Base-by-base conservation (phyloP, 1,139 yeast genomes). In the Hansenula lynferdii region DNA sequence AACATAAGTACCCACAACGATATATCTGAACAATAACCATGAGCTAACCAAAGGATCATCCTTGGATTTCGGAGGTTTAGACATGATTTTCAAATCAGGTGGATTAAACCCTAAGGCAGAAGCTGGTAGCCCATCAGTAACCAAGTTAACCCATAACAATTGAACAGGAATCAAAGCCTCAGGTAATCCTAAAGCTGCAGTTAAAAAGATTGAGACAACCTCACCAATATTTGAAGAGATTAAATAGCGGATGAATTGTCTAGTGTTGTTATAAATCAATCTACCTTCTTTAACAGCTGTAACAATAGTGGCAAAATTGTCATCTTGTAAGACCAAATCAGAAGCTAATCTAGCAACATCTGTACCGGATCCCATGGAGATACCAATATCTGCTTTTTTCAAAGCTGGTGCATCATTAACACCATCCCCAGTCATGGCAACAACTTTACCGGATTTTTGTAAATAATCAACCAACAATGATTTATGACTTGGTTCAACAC, bases 221-320 rank as follows among this genome's bases (percentile, higher is more conserved):
- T 83, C 90, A 10, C 87, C 87, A 38, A 85, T 85, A 58, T 85
- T 85, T 41, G 82, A 84, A 3, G 89, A 85, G 38, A 85, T 70
- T 53, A 85, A 67, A 56, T 85, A 92, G 47, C 85, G 72, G 18
- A 83, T 85, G 50, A 85, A 85, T 57, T 85, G 84, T 59, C 84
- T 87, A 48, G 85, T 84, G 56, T 85, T 85, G 40, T 80, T 77
- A 38, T 85, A 72, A 84, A 85, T 85, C 54, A 90, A 70, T 51
- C 94, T 72, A 21, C 94, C 94, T 59, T 85, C 94, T 60, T 79
- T 89, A 42, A 84, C 77, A 14, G 90, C 92, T 59, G 77, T 77
- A 39, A 82, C 71, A 56, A 83, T 82, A 14, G 89, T 80, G 5
- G 90, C 79, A 59, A 83, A 83, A 57, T 83, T 83, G 55, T 83